phyloP scores from a whole-genome alignment of 176 grass and related monocot genomes.

The Aegilops umbellulata region DNA sequence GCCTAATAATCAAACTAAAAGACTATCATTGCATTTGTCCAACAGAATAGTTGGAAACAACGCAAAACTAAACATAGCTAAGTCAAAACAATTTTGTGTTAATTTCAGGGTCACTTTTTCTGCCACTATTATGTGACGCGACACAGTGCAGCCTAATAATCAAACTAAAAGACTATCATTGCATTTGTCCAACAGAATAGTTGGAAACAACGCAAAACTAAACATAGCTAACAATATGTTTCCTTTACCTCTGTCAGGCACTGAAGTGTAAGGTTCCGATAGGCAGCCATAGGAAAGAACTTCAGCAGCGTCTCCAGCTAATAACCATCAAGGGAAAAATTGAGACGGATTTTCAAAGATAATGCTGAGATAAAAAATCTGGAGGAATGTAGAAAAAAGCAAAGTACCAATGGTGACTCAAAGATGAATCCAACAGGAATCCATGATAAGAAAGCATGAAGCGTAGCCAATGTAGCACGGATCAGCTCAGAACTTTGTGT shows the following conservation, averaged over 20 bases:
- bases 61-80: not conserved
- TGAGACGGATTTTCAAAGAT: conserved; percentile 20
- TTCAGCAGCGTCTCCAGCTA: conserved; percentile 96
- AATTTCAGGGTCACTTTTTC: not conserved
- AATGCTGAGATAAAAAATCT: not conserved
- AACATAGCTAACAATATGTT: not conserved
- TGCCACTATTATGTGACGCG: not conserved
- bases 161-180: not conserved
- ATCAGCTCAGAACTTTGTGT: conserved; percentile 92
- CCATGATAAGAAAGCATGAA: conserved; percentile 99
- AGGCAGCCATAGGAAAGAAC: conserved; percentile 83
- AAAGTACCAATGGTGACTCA: conserved; percentile 85
- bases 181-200: not conserved
- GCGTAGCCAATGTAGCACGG: conserved; percentile 90
- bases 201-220: not conserved
- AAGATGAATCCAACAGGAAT: conserved; percentile 98
- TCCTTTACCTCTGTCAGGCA: conserved; percentile 87
- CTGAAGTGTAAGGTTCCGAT: conserved; percentile 97
- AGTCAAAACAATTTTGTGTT: not conserved
- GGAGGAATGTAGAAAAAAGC: conserved; percentile 5
- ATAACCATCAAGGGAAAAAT: conserved; percentile 32
- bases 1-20: not conserved
- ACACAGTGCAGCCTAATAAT: not conserved
- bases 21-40: not conserved
- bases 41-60: not conserved